Conservation (phyloP, 768 basidiomycete species). For the Termitomyces sp. region DNA sequence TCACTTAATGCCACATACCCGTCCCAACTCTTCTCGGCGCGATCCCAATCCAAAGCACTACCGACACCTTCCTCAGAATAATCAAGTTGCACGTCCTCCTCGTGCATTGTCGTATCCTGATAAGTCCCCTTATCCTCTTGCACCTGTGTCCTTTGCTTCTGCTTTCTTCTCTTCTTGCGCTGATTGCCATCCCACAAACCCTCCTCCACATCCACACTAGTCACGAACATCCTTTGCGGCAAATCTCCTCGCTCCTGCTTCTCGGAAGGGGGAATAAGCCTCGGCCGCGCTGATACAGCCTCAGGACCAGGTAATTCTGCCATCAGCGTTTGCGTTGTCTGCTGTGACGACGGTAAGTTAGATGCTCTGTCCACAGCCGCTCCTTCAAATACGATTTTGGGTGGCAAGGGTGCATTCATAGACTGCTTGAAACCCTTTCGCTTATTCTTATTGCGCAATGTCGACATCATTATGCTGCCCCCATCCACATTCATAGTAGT, state of each 20-base stretch:
- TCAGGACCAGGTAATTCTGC: conserved; percentile 2
- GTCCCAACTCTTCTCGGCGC: conserved; percentile 27
- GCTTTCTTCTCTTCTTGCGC: conserved; percentile 29
- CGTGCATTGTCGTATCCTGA: conserved; percentile 6
- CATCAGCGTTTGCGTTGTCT: background rate
- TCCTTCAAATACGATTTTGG: conserved; percentile 50
- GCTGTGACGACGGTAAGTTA: background rate
- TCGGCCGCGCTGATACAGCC: conserved; percentile 17
- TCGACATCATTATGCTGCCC: conserved; percentile 38
- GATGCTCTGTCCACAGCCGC: background rate
- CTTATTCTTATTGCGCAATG: conserved; percentile 71
- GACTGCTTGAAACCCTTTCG: conserved; percentile 58
- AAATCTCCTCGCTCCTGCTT: conserved; percentile 41
- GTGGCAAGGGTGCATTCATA: conserved; percentile 32
- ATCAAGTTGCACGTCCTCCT: conserved; percentile 7
- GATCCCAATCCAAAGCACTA: conserved; percentile 29
- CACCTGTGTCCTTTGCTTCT: conserved; percentile 14
- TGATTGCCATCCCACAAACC: conserved; percentile 25
- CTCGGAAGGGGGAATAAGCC: conserved; percentile 60
- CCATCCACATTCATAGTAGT: conserved; percentile 10
- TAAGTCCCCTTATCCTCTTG: conserved; percentile 7
- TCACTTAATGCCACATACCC: conserved; percentile 16
- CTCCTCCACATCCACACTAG: conserved; percentile 65
- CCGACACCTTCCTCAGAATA: conserved; percentile 4
- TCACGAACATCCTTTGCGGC: conserved; percentile 63